Percentiles rank a stretch among this genome's conserved stretches.
Conservation (phyloP, 495 filamentous ascomycete species). For the Xylaria telfairii region DNA sequence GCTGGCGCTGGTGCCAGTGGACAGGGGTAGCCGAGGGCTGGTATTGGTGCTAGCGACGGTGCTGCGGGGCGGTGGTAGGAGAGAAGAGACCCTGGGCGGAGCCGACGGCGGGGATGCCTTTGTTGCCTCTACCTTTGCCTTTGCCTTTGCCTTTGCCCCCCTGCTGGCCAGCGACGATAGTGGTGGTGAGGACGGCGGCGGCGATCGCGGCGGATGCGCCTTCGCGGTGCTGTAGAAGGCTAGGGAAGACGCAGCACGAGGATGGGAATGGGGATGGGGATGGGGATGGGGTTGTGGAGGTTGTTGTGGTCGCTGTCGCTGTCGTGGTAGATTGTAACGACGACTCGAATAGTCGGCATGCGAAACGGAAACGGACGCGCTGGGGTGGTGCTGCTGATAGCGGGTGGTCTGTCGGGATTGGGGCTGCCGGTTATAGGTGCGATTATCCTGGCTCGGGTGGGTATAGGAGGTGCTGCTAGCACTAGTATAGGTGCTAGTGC, state of each 20-base stretch:
- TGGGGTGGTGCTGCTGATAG: conserved; percentile 1
- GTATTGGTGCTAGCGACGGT: conserved; percentile 9
- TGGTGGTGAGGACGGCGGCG: neutral
- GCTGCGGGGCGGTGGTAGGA: conserved; percentile 22
- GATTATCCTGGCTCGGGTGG: conserved; percentile 17
- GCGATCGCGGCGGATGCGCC: neutral
- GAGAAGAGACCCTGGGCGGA: conserved; percentile 24
- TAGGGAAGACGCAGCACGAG: conserved; percentile 13
- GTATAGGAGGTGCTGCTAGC: conserved; percentile 2
- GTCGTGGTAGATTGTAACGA: neutral
- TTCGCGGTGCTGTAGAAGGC: conserved; percentile 14
- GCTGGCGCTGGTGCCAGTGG: neutral
- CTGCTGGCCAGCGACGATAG: neutral
- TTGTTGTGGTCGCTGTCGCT: conserved; percentile 3
- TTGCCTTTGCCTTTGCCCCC: neutral
- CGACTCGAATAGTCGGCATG: neutral
- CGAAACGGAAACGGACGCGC: neutral
- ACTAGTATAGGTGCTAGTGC: neutral
- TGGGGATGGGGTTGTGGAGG: neutral
- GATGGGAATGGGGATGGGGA: neutral
- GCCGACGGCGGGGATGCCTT: conserved; percentile 12
- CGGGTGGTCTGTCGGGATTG: conserved; percentile 4
- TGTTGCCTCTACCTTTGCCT: too few species aligned
- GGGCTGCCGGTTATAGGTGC: neutral
- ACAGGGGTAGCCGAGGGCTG: conserved; percentile 15